Evolutionary conservation across 352 stramenopile species (phyloP), one percentile per base, ranked within the genome.

Genomic region (Globisporangium camurandrum): DNA sequence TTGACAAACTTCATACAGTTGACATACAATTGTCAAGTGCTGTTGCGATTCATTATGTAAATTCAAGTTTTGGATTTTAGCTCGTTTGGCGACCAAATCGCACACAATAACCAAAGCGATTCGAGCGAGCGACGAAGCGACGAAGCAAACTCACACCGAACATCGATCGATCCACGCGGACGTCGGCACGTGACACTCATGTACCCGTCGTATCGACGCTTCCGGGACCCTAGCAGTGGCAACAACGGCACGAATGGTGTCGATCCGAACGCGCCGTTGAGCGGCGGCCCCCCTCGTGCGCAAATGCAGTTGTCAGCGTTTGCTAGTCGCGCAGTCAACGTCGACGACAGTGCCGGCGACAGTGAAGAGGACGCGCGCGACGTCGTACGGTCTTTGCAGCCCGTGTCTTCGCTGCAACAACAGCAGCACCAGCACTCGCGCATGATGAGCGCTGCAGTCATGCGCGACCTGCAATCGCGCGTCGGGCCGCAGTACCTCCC

Each of bases 181-280:
- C n/a, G n/a, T n/a, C n/a, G n/a, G n/a, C n/a, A n/a, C n/a, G n/a
- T n/a, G n/a, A n/a, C n/a, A n/a, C n/a, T 46, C 9, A 50, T 58
- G 51, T 50, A 58, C 22, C 44, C 43, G 34, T 51, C 51, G 3
- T 46, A 48, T 27, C 51, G 46, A 43, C 51, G 51, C 51, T 51
- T 58, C 51, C 51, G 28, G 19, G 51, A 52, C 34, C 33, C 26
- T 17, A 30, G 4, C 22, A 16, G 28, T 19, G 36, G 19, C 7
- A 8, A 22, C 8, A 41, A 19, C n/a, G 19, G 33, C 33, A n/a
- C 45, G 31, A 16, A 19, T 41, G 36, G 33, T 16, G 19, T 11
- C 33, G 33, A 19, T 20, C 30, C 46, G 31, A 14, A 14, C 46
- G 6, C 10, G 6, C 39, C 49, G 12, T 24, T 30, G 9, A n/a